Conservation (phyloP, 1,284 basidiomycete genomes). For the Hymenochaete sp. region DNA sequence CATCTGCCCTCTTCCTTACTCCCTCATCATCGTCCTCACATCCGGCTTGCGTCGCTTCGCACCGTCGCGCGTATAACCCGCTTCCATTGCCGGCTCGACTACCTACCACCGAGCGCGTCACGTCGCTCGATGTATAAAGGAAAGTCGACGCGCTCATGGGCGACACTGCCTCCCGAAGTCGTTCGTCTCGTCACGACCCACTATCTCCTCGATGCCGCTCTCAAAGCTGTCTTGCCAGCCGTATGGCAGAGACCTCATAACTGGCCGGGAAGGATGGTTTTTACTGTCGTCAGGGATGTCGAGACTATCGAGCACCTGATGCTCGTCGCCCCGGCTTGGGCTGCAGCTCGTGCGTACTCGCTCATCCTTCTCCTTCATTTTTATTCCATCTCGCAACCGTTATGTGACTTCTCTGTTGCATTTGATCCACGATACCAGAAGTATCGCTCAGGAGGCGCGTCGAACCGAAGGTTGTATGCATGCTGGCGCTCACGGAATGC, state of each 20-base stretch:
- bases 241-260: constrained; percentile 49
- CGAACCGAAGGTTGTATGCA: too few relatives aligned
- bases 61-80: too few relatives aligned
- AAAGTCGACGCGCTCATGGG: constrained; percentile 60
- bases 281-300: constrained; percentile 44
- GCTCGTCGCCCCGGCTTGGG: constrained; percentile 39
- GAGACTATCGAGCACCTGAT: constrained; percentile 54
- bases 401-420: too few relatives aligned
- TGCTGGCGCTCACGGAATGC: too few relatives aligned
- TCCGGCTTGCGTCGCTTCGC: too few relatives aligned
- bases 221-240: constrained; percentile 39
- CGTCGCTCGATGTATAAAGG: constrained; percentile 64
- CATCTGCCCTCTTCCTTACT: too few relatives aligned
- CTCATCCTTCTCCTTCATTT: not conserved
- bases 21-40: too few relatives aligned
- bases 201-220: constrained; percentile 43
- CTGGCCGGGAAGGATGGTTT: constrained; percentile 53
- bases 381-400: not conserved
- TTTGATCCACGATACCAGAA: too few relatives aligned
- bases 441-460: too few relatives aligned
- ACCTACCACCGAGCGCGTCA: too few relatives aligned
- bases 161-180: constrained; percentile 59
- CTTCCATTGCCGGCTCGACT: too few relatives aligned
- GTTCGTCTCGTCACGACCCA: constrained; percentile 56
- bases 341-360: constrained; percentile 35